A percentile compares a stretch with the other conserved stretches of the same genome.
Conservation (phyloP, 345 rosid species). For the Eucalyptus sp. region DNA sequence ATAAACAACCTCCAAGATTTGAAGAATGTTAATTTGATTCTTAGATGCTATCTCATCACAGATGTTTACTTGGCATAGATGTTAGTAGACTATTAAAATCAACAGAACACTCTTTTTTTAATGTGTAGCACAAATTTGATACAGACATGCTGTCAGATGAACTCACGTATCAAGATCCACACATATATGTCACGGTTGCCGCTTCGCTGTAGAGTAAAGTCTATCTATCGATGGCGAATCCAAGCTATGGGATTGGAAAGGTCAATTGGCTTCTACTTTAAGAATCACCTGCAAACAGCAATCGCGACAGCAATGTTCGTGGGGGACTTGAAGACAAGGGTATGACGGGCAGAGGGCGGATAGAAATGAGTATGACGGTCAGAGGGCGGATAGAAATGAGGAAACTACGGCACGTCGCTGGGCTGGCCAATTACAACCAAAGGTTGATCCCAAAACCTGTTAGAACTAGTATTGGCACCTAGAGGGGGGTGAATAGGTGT, state of each 20-base stretch:
- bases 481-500: no score
- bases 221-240: fast-evolving
- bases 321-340: neutral
- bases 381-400: slow-evolving; percentile 25
- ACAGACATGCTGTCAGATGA: fast-evolving
- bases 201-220: neutral
- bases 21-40: neutral
- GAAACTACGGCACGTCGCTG: slow-evolving; percentile 20
- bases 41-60: neutral
- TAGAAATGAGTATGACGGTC: neutral
- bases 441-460: neutral
- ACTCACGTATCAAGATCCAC: neutral
- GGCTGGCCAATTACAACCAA: neutral
- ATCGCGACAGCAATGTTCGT: fast-evolving
- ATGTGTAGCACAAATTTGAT: neutral
- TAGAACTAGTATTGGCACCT: no score
- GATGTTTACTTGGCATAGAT: neutral
- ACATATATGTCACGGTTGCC: fast-evolving
- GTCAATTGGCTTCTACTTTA: neutral
- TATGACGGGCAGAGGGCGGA: slow-evolving; percentile 9
- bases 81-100: neutral
- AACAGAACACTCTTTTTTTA: neutral
- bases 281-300: neutral
- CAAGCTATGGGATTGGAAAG: neutral
- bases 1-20: neutral